phyloP scores from a whole-genome alignment of 345 rosid genomes.

The Capsella bursapastoris region DNA sequence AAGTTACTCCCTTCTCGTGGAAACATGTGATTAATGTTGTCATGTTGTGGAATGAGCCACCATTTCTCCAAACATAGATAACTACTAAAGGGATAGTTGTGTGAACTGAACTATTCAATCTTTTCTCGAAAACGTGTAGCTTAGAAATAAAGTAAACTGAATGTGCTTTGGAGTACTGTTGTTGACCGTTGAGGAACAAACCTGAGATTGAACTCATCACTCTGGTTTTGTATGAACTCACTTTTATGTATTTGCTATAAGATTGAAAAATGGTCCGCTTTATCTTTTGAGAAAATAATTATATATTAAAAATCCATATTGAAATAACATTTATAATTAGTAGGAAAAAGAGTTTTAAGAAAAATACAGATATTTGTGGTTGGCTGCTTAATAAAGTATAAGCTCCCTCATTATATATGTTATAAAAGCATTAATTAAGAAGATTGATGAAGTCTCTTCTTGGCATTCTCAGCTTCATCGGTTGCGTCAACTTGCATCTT shows the following conservation, averaged over 20 bases:
- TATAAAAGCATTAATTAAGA: conserved; percentile 18
- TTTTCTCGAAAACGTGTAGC: too few species aligned
- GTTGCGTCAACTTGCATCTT: conserved; percentile 72
- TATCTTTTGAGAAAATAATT: background rate
- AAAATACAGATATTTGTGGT: background rate
- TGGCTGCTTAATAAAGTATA: background rate
- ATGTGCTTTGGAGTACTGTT: too few species aligned
- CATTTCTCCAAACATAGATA: background rate
- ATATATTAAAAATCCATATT: background rate
- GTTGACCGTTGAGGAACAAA: too few species aligned
- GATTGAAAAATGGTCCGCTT: background rate
- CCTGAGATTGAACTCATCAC: background rate
- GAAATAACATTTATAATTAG: background rate
- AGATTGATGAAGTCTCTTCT: conserved; percentile 48
- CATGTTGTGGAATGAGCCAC: background rate
- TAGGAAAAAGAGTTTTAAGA: background rate
- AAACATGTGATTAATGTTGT: background rate
- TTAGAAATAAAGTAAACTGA: too few species aligned
- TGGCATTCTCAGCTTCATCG: conserved; percentile 59
- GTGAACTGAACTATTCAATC: background rate
- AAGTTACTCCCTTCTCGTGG: conserved; percentile 32
- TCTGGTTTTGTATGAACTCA: background rate
- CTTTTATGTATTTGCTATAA: background rate
- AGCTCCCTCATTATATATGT: background rate
- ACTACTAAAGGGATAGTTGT: background rate